phyloP scores from a whole-genome alignment of 371 early-diverging fungal species.

The Haplosporangium sp. region DNA sequence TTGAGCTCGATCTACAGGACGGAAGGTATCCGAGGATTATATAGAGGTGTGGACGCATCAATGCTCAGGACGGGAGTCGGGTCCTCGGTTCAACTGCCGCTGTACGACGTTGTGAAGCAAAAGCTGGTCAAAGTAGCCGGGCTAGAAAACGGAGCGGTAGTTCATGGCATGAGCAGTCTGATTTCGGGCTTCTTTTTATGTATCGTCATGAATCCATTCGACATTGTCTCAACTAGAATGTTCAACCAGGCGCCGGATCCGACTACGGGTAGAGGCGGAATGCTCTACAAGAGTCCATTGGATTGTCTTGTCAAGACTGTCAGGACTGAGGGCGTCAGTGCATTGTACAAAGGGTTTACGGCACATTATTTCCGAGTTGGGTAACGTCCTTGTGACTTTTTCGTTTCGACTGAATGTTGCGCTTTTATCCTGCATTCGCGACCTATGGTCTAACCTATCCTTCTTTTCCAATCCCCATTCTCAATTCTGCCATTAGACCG shows the following conservation, averaged over 20 bases:
- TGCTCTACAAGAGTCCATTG: slow-evolving; percentile 79
- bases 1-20: slow-evolving; percentile 70
- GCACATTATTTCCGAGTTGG: slow-evolving; percentile 96
- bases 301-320: slow-evolving; percentile 91
- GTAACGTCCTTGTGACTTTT: slow-evolving; percentile 63
- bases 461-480: slow-evolving; percentile 10
- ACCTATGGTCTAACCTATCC: neutral
- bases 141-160: slow-evolving; percentile 68
- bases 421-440: neutral
- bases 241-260: slow-evolving; percentile 90
- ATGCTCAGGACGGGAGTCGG: slow-evolving; percentile 94
- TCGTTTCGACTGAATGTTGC: too few species aligned
- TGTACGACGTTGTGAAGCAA: slow-evolving; percentile 87
- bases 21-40: slow-evolving; percentile 84
- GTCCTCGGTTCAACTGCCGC: slow-evolving; percentile 91
- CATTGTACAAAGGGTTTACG: slow-evolving; percentile 92
- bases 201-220: slow-evolving; percentile 97
- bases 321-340: slow-evolving; percentile 83
- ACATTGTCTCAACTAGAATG: slow-evolving; percentile 95
- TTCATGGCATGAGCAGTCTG: slow-evolving; percentile 85
- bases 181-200: slow-evolving; percentile 89
- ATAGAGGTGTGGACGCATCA: slow-evolving; percentile 89
- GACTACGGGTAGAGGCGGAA: slow-evolving; percentile 66
- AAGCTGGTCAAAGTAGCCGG: slow-evolving; percentile 70
- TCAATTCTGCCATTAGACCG: slow-evolving; percentile 72